Evolutionary conservation across 495 filamentous ascomycete species (phyloP).

Genomic region (Neurospora intermedia): DNA sequence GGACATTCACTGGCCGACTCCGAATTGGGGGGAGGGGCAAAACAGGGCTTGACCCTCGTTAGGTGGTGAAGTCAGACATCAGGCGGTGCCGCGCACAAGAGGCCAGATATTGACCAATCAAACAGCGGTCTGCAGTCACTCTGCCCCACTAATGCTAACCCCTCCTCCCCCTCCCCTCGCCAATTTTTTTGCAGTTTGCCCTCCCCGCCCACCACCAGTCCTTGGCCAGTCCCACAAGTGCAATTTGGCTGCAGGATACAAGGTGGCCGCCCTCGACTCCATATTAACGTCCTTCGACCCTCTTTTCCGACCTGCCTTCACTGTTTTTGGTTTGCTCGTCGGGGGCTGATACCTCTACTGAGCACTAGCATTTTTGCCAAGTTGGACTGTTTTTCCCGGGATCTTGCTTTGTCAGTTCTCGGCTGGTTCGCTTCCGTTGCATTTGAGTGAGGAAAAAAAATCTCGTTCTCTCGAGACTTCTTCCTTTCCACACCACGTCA

Average conservation of each 20-base stretch:
- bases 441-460: conserved; percentile 13
- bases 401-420: conserved; percentile 16
- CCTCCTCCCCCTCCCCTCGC: conserved; percentile 17
- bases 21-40: conserved; percentile 19
- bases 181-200: conserved; percentile 10
- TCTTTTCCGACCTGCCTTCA: conserved; percentile 8
- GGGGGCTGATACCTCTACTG: conserved; percentile 17
- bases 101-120: conserved; percentile 10
- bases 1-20: not conserved
- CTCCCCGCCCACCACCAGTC: conserved; percentile 5
- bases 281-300: not conserved
- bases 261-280: conserved; percentile 8
- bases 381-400: conserved; percentile 11
- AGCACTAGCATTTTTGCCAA: conserved; percentile 7
- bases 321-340: conserved; percentile 13
- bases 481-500: conserved; percentile 10
- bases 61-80: conserved; percentile 12
- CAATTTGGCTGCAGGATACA: conserved; percentile 15
- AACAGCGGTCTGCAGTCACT: conserved; percentile 9
- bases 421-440: conserved; percentile 2
- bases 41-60: conserved; percentile 27
- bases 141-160: conserved; percentile 22
- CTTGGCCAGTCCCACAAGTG: conserved; percentile 4
- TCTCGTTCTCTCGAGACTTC: conserved; percentile 19
- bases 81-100: conserved; percentile 18